Evolutionary conservation across 257 asterid species (phyloP).

Genomic region (Linaria vulgaris): DNA sequence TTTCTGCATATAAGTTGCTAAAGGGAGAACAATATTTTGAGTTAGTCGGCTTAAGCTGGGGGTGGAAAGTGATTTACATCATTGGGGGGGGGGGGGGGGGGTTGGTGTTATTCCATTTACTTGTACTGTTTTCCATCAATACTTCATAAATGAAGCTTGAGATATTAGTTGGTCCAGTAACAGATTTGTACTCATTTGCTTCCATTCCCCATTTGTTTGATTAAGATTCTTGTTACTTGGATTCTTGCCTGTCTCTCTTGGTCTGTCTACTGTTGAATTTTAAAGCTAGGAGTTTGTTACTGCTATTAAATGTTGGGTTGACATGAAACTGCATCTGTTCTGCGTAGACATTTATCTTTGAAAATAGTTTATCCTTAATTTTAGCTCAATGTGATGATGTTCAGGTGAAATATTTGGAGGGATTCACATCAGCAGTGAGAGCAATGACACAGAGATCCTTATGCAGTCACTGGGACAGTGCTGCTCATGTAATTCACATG

Average conservation of each 20-base stretch:
- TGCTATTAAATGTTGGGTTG: neutral
- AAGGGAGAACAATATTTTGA: too few species aligned
- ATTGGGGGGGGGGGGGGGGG: too few species aligned
- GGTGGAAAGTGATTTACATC: too few species aligned
- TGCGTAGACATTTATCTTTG: neutral
- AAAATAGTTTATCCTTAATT: constrained; percentile 11
- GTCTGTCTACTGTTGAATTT: neutral
- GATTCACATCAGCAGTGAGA: constrained; percentile 43
- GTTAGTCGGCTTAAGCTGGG: too few species aligned
- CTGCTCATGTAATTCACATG: constrained; percentile 50
- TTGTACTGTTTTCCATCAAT: too few species aligned
- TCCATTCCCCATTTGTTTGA: neutral
- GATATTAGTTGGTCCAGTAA: too few species aligned
- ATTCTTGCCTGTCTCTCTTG: neutral
- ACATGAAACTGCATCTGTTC: neutral
- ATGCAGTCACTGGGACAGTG: constrained; percentile 69
- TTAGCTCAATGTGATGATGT: constrained; percentile 16
- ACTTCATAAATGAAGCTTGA: too few species aligned
- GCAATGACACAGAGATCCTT: constrained; percentile 76
- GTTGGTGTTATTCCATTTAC: too few species aligned
- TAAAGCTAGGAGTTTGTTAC: neutral
- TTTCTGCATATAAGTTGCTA: too few species aligned
- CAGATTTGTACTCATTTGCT: constrained; percentile 1
- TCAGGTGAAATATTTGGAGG: constrained; percentile 95
- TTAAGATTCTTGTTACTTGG: neutral